phyloP scores from a whole-genome alignment of 2,329 filamentous ascomycete species.

The Sclerotinia nivalis region DNA sequence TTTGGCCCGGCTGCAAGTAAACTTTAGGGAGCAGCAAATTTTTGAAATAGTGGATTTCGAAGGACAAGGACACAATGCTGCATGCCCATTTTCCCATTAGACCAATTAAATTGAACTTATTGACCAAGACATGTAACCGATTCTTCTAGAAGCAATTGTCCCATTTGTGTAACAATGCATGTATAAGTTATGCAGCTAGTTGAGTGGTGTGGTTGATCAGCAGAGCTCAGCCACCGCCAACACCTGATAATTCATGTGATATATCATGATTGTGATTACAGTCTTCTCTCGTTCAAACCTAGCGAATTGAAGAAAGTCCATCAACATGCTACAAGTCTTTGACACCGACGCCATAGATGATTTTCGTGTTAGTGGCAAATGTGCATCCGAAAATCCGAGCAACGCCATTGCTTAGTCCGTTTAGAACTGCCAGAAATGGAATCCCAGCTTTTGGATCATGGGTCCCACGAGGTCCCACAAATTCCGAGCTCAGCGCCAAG shows the following conservation, averaged over 20 bases:
- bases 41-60: neutral
- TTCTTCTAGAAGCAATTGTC: neutral
- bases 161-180: neutral
- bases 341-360: neutral
- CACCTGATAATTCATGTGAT: neutral
- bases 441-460: neutral
- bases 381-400: neutral
- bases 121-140: neutral
- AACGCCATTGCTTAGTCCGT: neutral
- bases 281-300: neutral
- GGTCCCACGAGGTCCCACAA: neutral
- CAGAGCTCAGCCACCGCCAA: conserved; percentile 2
- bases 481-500: neutral
- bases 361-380: neutral
- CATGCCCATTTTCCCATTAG: neutral
- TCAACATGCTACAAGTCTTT: neutral
- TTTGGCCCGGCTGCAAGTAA: conserved; percentile 20
- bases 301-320: too few relatives aligned
- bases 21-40: neutral
- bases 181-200: neutral
- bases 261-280: neutral
- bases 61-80: neutral
- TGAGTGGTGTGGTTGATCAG: conserved; percentile 2
- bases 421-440: neutral
- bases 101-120: neutral